These are phyloP conservation scores for Fusarium ramigenum DNA, from an alignment of 2,329 filamentous ascomycete species.

Conservation along the genomic window DNA sequence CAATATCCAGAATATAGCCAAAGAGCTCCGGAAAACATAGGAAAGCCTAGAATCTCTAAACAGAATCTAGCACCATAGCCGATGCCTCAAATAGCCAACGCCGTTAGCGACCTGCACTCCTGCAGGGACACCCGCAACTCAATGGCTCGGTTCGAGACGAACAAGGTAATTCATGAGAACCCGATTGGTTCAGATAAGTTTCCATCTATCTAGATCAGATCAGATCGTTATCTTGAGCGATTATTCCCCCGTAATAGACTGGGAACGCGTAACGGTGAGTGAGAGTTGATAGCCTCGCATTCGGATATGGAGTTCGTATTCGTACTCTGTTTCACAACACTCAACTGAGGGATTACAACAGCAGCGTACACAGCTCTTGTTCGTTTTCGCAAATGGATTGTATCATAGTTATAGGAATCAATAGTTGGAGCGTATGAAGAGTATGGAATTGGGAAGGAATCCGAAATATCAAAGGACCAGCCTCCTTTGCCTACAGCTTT, in stretches of 20 bases:
- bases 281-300: slow-evolving; percentile 12
- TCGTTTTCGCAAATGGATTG: slow-evolving; percentile 29
- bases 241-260: neutral
- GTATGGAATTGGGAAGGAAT: neutral
- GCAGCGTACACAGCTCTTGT: slow-evolving; percentile 5
- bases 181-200: neutral
- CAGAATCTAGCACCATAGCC: neutral
- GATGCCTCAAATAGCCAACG: neutral
- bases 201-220: slow-evolving; percentile 12
- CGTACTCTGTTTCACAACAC: neutral
- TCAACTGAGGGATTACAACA: neutral
- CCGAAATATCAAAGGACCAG: neutral
- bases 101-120: neutral
- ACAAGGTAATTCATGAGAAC: neutral
- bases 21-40: neutral
- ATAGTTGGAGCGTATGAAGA: neutral
- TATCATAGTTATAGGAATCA: neutral
- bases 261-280: neutral
- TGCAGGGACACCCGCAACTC: slow-evolving; percentile 2
- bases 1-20: too few species aligned
- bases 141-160: neutral
- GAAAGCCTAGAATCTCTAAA: neutral
- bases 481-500: neutral
- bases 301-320: slow-evolving; percentile 29
- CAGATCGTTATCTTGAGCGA: slow-evolving; percentile 2